Base-by-base conservation (phyloP, 352 stramenopile species). In the Phytophthora niederhauseri region DNA sequence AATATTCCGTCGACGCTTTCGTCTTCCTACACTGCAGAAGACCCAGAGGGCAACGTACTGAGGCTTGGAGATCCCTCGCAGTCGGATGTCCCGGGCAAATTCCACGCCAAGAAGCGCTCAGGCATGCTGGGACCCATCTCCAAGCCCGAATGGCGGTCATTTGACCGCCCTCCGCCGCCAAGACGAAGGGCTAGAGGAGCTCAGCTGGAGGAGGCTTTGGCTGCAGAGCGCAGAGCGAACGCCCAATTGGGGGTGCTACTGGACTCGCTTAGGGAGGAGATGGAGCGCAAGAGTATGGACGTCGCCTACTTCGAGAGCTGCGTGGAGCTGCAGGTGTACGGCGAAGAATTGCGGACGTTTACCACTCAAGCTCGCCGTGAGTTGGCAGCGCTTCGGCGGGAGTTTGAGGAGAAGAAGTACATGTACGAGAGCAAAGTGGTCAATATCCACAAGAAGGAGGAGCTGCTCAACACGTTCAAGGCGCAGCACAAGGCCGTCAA, bases 261-360 rank as follows among this genome's bases (percentile, higher is more conserved):
- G 26, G 80, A 93, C 30, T 61, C 61, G 1, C 52, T 93, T 30
- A 77, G 82, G 7, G 84, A 95, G 45, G 79, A 92, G 50, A 91
- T 82, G 9, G 86, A 94, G 59, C 80, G 84, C 20, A 91, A 92
- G 53, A 74, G 85, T 46, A 94, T 94, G 86, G 84, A 94, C 57
- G 60, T 92, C 9, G 86, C 86, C 20, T 91, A 89, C 45, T 91
- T 91, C 34, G 86, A 94, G 62, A 94, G 81, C 55, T 79, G 90
- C 45, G 64, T 73, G 0, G 79, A 86, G 19, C 64, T 92, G 12
- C 82, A 91, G 65, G 69, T 80, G 5, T 90, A 82, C 26, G 65
- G 70, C 3, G 60, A 80, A 28, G 82, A 92, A 50, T 55, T 92
- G 6, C 50, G 60, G 12, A 73, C 81, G n/a, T 89, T 92, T 49